A percentile compares a stretch with the other conserved stretches of the same genome.
phyloP scores from a whole-genome alignment of 192 early-diverging fungal genomes.

The Podila minutissima region DNA sequence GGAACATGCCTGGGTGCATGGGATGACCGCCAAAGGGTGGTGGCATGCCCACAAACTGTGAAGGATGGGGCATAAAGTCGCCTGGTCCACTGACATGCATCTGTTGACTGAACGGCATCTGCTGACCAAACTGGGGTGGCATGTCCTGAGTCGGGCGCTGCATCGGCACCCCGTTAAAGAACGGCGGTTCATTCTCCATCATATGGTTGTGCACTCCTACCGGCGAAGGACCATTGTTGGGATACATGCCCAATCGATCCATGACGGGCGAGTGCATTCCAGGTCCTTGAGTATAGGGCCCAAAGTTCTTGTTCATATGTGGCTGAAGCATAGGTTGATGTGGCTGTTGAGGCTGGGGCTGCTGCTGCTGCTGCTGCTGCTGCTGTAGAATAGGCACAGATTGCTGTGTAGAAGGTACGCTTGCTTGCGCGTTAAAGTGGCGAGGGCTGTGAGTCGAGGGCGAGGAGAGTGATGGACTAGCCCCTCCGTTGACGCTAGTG shows the following conservation, averaged over 20 bases:
- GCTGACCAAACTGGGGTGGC: constrained; percentile 40
- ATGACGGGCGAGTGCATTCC: constrained; percentile 35
- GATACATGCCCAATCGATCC: constrained; percentile 41
- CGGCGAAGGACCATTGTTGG: constrained; percentile 31
- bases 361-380: constrained; percentile 20
- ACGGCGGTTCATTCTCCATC: constrained; percentile 32
- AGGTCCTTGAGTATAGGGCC: constrained; percentile 33
- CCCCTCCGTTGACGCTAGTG: constrained; percentile 18
- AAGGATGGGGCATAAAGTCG: constrained; percentile 46
- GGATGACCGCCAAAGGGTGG: constrained; percentile 30
- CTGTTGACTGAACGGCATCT: constrained; percentile 47
- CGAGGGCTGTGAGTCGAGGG: constrained; percentile 35
- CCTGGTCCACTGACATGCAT: constrained; percentile 48
- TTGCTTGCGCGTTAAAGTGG: constrained; percentile 27
- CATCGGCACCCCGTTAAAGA: constrained; percentile 46
- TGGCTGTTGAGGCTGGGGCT: background rate
- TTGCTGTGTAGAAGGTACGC: background rate
- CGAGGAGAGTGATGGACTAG: constrained; percentile 38
- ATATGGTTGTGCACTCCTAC: constrained; percentile 26
- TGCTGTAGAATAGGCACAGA: background rate
- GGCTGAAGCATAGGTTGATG: constrained; percentile 17
- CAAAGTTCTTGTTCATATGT: constrained; percentile 38
- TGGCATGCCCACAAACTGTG: constrained; percentile 46
- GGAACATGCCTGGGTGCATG: constrained; percentile 50
- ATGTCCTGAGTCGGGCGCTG: constrained; percentile 33